Conservation (phyloP, 1,284 basidiomycete genomes). For the Trichosporon asahii region DNA sequence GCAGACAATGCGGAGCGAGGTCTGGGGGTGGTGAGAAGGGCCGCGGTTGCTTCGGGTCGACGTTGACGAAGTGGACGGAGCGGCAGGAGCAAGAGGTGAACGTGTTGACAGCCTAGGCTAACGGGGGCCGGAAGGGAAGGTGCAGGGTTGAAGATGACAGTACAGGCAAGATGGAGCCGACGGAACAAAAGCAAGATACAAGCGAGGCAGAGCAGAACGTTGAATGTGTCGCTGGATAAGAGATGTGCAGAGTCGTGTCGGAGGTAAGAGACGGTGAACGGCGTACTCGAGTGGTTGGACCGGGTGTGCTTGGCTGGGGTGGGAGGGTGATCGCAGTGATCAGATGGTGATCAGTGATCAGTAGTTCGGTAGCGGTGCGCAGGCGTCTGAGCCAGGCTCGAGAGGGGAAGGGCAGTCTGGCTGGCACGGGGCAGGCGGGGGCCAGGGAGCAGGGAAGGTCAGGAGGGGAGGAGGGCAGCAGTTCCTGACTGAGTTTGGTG, state of each 20-base stretch:
- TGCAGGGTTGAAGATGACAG: background rate
- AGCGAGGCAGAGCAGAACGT: background rate
- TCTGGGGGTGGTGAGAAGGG: background rate
- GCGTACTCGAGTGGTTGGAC: too few relatives aligned
- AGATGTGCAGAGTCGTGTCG: background rate
- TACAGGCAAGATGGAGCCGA: background rate
- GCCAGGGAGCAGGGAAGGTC: background rate
- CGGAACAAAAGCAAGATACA: background rate
- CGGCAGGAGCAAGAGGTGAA: background rate
- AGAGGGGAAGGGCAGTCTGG: background rate
- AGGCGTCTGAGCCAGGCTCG: background rate
- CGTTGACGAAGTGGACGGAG: background rate
- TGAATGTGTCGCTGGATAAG: background rate
- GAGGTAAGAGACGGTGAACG: background rate
- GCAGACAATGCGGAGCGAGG: background rate
- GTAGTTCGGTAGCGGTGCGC: background rate
- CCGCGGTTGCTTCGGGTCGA: background rate
- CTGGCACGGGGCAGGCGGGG: too few relatives aligned
- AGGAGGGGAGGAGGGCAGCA: too few relatives aligned
- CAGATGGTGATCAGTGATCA: background rate
- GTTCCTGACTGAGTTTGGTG: background rate
- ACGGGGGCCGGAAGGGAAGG: background rate
- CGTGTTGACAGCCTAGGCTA: constrained; percentile 1
- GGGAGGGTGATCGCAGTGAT: background rate
- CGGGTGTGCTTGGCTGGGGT: background rate